phyloP scores from a whole-genome alignment of 306 rosid species.

The Sophora flavescens region DNA sequence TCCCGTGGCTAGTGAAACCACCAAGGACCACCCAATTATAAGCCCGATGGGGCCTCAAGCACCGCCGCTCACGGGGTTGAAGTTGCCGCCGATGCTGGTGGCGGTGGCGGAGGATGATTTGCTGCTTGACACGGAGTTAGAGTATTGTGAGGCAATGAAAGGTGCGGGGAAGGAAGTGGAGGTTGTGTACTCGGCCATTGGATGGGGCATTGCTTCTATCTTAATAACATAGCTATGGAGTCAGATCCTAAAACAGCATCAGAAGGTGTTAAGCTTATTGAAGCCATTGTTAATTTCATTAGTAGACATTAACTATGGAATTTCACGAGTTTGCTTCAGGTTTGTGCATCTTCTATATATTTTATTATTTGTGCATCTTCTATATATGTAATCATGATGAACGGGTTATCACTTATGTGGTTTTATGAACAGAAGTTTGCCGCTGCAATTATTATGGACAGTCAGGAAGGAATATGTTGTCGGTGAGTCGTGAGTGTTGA shows the following conservation, averaged over 20 bases:
- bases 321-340: too few species aligned
- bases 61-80: neutral
- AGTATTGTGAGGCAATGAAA: constrained; percentile 21
- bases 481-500: too few species aligned
- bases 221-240: neutral
- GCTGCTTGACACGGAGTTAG: neutral
- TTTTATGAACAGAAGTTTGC: too few species aligned
- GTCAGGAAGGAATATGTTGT: too few species aligned
- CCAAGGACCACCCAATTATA: constrained; percentile 7
- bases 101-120: constrained; percentile 7
- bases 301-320: neutral
- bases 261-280: neutral
- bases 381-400: too few species aligned
- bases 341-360: too few species aligned
- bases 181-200: neutral
- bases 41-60: constrained; percentile 4
- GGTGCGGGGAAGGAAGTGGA: neutral
- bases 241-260: neutral
- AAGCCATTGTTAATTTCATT: neutral
- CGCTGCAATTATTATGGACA: too few species aligned
- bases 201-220: constrained; percentile 5
- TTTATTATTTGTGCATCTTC: too few species aligned
- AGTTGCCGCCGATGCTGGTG: constrained; percentile 9
- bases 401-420: too few species aligned
- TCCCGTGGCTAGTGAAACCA: neutral